Base-by-base conservation (phyloP, 2,329 filamentous ascomycete species). In the Aspergillus amoenus region DNA sequence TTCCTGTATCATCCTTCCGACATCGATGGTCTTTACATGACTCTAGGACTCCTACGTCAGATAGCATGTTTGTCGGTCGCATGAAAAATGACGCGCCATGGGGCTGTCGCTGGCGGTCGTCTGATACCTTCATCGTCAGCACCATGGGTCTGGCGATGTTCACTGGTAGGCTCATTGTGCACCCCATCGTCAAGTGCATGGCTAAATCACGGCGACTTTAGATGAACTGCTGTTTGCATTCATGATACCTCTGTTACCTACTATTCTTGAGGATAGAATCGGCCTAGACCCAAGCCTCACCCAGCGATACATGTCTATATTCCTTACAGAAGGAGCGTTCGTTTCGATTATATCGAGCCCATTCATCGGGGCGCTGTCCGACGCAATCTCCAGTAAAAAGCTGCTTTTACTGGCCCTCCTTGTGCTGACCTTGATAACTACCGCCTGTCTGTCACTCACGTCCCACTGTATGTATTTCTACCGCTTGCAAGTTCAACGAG, bases 161-260 rank as follows among this genome's bases (percentile, higher is more conserved):
- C n/a, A 62, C 57, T 2, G 63, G 63, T 65, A 40, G 1, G 57
- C 43, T 45, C 2, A 30, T 5, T 18, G n/a, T n/a, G n/a, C n/a
- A n/a, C n/a, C n/a, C n/a, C n/a, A n/a, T n/a, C n/a, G n/a, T n/a
- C n/a, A n/a, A n/a, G n/a, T n/a, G n/a, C n/a, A n/a, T n/a, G n/a
- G n/a, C n/a, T n/a, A 11, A 30, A 30, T 11, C 0, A 11, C 4
- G 27, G 9, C 27, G 27, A 30, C 27, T 0, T 17, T 30, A 64
- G 64, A 64, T 47, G 62, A 64, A 22, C 42, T 64, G 40, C 56
- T 66, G 11, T 66, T 61, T 39, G 56, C 61, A 4, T 66, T 65
- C 50, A 65, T 66, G 57, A 45, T 65, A 5, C 64, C 64, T 13
- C 37, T 66, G 5, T 59, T 66, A 17, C 64, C 62, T 18, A 40